These are phyloP conservation scores for Wickerhamiella vanderwaltii DNA, from an alignment of 805 yeast genomes.

Conservation along the genomic window DNA sequence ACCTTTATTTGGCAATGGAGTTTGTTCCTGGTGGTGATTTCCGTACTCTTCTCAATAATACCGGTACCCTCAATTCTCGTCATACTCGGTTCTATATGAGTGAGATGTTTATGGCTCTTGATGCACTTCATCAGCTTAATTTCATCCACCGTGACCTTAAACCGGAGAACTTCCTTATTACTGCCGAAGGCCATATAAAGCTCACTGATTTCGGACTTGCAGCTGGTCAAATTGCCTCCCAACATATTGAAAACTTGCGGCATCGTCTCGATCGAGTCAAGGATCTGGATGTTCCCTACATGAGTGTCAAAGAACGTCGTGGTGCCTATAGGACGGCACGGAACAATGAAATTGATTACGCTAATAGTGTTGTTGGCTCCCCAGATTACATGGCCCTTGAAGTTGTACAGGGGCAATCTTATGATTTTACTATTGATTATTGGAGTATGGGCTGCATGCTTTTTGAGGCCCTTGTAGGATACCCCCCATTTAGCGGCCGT, in stretches of 20 bases:
- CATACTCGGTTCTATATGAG: constrained; percentile 91
- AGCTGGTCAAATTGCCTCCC: constrained; percentile 87
- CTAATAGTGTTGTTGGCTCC: constrained; percentile 92
- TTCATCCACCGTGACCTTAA: constrained; percentile 94
- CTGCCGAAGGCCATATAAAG: constrained; percentile 81
- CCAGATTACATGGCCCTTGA: constrained; percentile 99
- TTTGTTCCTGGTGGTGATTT: constrained; percentile 99
- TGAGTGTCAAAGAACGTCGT: constrained; percentile 79
- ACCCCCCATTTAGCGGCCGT: constrained; percentile 93
- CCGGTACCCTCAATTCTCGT: constrained; percentile 84
- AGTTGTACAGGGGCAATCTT: constrained; percentile 84
- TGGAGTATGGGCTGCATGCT: constrained; percentile 98
- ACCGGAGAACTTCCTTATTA: constrained; percentile 87
- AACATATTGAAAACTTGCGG: constrained; percentile 87
- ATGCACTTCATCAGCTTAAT: constrained; percentile 86
- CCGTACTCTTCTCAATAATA: constrained; percentile 83
- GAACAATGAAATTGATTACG: constrained; percentile 62
- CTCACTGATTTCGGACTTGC: constrained; percentile 95
- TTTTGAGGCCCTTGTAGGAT: constrained; percentile 91
- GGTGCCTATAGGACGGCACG: constrained; percentile 68
- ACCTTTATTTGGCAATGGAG: constrained; percentile 93
- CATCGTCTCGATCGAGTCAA: constrained; percentile 51
- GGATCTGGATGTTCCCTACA: constrained; percentile 57
- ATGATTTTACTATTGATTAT: constrained; percentile 93
- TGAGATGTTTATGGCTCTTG: constrained; percentile 93